Evolutionary conservation across 768 basidiomycete species (phyloP), one percentile per base, ranked within the genome.

Genomic region (Hirschioporus abietinus): DNA sequence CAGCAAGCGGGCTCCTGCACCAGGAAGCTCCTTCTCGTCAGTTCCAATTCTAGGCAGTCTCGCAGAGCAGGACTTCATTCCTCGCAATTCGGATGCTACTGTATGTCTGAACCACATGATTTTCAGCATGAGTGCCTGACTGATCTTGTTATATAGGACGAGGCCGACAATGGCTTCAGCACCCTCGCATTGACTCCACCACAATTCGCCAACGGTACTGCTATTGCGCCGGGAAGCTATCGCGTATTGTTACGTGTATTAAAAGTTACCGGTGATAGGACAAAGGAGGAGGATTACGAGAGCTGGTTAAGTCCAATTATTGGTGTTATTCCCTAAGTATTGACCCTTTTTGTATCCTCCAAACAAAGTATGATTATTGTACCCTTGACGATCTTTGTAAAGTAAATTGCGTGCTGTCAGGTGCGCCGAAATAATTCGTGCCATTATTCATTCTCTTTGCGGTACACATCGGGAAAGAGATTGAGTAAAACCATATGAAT

Each of bases 211-310:
- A 81, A 80, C 65, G 80, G 79, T 10, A 79, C 80, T 0, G 67
- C 70, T 10, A 79, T 82, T n/a, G 76, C 82, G 17, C 77, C 79
- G 66, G 81, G 82, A 2, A 67, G 69, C 35, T 85, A 83, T 70
- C 75, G 75, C 66, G 70, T 82, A 67, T 74, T 82, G 9, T 68
- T 83, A 30, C 76, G 82, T n/a, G 78, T 77, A 24, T 71, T 83
- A 64, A 80, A 79, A 68, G 77, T 83, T 52, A 80, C 78, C n/a
- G 83, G 82, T 2, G 74, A 82, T 65, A 70, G 75, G 5, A 74
- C 69, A 12, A 75, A 77, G 18, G 76, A 80, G 67, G 73, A 71
- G 24, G 81, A 83, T 72, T 84, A 78, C 70, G 82, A 83, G 72
- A 74, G 76, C 26, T 83, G 79, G 74, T 64, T 79, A 66, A 74